Evolutionary conservation across 768 basidiomycete genomes (phyloP), one percentile per base, ranked within the genome.

Genomic region (Amanita subjunquillea): DNA sequence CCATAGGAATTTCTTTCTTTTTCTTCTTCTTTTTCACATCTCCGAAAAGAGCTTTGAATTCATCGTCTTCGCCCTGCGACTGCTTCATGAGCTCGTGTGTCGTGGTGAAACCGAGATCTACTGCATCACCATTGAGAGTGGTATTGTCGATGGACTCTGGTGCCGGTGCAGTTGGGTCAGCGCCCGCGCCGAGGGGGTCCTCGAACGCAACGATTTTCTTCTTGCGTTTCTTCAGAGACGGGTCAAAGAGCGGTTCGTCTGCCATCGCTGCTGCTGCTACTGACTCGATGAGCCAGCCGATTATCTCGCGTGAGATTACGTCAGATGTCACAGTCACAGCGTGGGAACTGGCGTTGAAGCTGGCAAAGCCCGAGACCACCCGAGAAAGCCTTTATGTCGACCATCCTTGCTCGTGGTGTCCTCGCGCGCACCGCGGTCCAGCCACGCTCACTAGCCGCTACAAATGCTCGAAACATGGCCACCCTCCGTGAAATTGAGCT

Each of bases 401-500:
- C 57, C 55, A 73, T 78, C 74, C 67, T 78, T 55, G 74, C 75
- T 62, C 73, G 76, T 65, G 71, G 67, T 61, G 67, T 70, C 49
- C 63, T 74, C 52, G 63, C 68, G 56, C 72, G 73, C 60, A 69
- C 65, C 55, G 66, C 65, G 38, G 61, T 66, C 40, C 66, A 65
- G 60, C 67, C 66, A 39, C 56, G 60, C 47, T 60, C 66, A 38
- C 63, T 69, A 54, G 72, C 72, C 55, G 71, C 73, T 30, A 51
- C 76, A 39, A 68, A 69, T 59, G 81, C 85, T 63, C 82, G 88
- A 62, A 91, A 87, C 71, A 91, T 92, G 93, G 96, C 95, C 39
- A 98, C 96, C 55, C 84, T 99, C 59, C 87, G 93, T 59, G 95
- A 99, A 75, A 88, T 99, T 65, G 95, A 99, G 77, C 71, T 91